Evolutionary conservation across 2,329 filamentous ascomycete species (phyloP).

Genomic region (Fusarium concolor): DNA sequence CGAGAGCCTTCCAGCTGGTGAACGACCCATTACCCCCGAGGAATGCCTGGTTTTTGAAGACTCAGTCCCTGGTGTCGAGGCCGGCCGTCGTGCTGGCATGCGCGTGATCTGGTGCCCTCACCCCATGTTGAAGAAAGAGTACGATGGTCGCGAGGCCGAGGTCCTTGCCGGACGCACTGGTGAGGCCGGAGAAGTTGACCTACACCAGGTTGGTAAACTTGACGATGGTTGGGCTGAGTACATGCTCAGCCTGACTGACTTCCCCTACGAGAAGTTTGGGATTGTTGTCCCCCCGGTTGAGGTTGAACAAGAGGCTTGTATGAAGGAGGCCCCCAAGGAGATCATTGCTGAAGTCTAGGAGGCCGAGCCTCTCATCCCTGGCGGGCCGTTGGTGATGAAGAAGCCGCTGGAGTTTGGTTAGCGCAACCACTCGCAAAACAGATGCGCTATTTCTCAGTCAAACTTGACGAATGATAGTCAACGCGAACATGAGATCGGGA

Average conservation of each 20-base stretch:
- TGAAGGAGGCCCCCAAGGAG: conserved; percentile 50
- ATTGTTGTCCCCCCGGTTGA: conserved; percentile 61
- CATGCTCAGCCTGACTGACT: conserved; percentile 61
- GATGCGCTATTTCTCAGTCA: conserved; percentile 3
- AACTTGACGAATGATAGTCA: conserved; percentile 1
- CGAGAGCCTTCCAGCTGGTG: conserved; percentile 71
- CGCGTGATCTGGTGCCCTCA: conserved; percentile 94
- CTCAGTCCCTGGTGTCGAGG: conserved; percentile 91
- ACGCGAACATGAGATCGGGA: background rate
- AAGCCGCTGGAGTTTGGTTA: background rate
- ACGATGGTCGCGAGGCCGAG: conserved; percentile 78
- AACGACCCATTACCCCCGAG: conserved; percentile 76
- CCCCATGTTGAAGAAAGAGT: conserved; percentile 79
- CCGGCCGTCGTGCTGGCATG: conserved; percentile 92
- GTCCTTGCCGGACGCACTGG: conserved; percentile 87
- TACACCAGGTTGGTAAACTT: conserved; percentile 67
- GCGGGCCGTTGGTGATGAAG: conserved; percentile 1
- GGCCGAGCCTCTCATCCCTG: conserved; percentile 14
- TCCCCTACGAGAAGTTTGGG: conserved; percentile 70
- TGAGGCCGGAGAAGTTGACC: conserved; percentile 68
- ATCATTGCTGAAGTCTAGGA: conserved; percentile 31
- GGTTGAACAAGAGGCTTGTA: conserved; percentile 58
- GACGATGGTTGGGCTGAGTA: conserved; percentile 73
- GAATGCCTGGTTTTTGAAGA: conserved; percentile 98
- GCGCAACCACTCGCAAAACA: background rate